phyloP scores from a whole-genome alignment of 2,329 filamentous ascomycete species.

The Lecanicillium sp. region DNA sequence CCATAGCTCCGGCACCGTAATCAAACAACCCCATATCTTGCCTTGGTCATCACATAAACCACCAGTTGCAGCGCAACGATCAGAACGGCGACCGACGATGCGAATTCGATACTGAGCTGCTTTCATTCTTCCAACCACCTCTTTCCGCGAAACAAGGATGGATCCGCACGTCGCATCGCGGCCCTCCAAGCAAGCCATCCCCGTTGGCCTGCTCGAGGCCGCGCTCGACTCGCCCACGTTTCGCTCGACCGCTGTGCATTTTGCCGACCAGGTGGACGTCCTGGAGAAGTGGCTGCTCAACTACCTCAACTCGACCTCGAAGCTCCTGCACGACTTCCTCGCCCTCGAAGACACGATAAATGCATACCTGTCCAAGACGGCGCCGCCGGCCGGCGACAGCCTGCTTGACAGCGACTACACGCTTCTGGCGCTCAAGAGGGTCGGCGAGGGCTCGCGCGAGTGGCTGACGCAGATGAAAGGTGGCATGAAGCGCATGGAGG shows the following conservation, averaged over 20 bases:
- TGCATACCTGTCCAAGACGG: conserved; percentile 66
- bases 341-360: conserved; percentile 76
- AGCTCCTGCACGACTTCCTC: conserved; percentile 56
- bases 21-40: not conserved
- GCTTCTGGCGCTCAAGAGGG: conserved; percentile 74
- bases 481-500: conserved; percentile 72
- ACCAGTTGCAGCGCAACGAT: not conserved
- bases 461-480: conserved; percentile 75
- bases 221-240: conserved; percentile 95
- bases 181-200: conserved; percentile 41
- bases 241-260: conserved; percentile 78
- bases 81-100: not conserved
- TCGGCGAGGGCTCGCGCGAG: conserved; percentile 79
- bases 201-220: conserved; percentile 88
- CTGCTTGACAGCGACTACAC: conserved; percentile 95
- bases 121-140: conserved; percentile 15
- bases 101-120: not conserved
- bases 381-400: conserved; percentile 74
- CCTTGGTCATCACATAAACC: not conserved
- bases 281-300: conserved; percentile 85
- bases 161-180: conserved; percentile 18
- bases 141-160: conserved; percentile 18
- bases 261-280: conserved; percentile 83
- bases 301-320: conserved; percentile 48
- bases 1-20: not conserved